phyloP scores from a whole-genome alignment of 176 grass and related monocot species.

The Aegilops bicornis region DNA sequence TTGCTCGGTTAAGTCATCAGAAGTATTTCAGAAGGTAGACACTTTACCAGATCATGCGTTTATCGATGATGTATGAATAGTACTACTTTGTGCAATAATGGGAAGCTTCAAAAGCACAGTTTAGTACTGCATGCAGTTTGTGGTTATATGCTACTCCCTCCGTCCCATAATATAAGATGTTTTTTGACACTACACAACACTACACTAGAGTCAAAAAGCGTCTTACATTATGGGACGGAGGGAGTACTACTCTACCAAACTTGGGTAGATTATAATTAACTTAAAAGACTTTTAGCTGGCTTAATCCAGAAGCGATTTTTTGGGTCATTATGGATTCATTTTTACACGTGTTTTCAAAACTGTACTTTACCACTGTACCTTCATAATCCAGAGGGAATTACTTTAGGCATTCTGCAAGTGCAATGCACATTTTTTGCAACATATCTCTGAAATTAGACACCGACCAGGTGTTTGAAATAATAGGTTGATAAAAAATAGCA shows the following conservation, averaged over 20 bases:
- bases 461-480: background rate
- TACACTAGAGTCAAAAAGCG: no score
- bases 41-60: conserved; percentile 5
- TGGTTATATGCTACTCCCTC: background rate
- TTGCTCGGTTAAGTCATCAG: conserved; percentile 71
- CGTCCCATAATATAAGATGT: no score
- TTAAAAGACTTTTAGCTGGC: background rate
- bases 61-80: background rate
- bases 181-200: no score
- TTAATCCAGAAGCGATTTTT: background rate
- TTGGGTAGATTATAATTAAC: background rate
- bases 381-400: background rate
- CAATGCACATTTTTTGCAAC: background rate
- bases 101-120: background rate
- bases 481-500: background rate
- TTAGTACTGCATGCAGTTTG: background rate
- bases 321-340: background rate
- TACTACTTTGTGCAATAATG: background rate
- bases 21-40: conserved; percentile 94
- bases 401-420: background rate
- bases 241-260: background rate
- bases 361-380: background rate
- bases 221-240: no score
- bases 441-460: background rate
- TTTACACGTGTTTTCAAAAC: background rate